phyloP scores from a whole-genome alignment of 352 stramenopile genomes.

The Saprolegnia parasitica region DNA sequence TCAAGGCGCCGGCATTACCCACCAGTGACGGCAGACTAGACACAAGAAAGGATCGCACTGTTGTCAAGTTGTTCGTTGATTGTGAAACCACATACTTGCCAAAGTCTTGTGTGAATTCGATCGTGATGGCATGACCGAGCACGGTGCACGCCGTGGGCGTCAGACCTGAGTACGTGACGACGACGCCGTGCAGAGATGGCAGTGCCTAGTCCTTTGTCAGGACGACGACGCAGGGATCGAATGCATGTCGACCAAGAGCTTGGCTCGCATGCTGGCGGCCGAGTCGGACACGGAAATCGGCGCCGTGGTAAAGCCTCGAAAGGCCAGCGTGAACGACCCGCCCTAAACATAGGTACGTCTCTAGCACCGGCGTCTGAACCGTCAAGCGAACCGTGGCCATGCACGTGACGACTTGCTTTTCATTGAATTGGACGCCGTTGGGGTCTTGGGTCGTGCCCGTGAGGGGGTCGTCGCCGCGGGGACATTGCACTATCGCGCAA shows the following conservation, averaged over 20 bases:
- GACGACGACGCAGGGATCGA: conserved; percentile 11
- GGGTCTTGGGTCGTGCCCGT: conserved; percentile 66
- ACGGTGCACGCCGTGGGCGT: conserved; percentile 59
- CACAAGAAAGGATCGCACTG: background rate
- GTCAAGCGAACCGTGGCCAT: conserved; percentile 54
- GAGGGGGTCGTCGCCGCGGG: conserved; percentile 79
- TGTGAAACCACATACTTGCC: conserved; percentile 42
- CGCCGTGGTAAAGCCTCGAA: conserved; percentile 65
- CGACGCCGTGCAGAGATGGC: conserved; percentile 56
- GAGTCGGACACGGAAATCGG: conserved; percentile 58
- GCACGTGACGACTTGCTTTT: conserved; percentile 61
- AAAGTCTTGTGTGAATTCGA: conserved; percentile 75
- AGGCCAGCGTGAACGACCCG: conserved; percentile 82
- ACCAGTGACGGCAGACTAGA: conserved; percentile 50
- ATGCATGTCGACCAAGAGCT: conserved; percentile 35
- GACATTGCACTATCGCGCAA: conserved; percentile 52
- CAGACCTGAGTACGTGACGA: conserved; percentile 63
- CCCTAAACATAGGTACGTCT: conserved; percentile 33
- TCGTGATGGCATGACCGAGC: conserved; percentile 69
- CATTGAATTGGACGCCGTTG: conserved; percentile 58
- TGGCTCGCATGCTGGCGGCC: conserved; percentile 42
- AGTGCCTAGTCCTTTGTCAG: conserved; percentile 41
- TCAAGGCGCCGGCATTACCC: conserved; percentile 48
- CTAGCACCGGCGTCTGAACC: conserved; percentile 36
- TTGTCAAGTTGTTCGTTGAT: background rate